Percentiles rank a stretch among this genome's conserved stretches.
Conservation (phyloP, 176 grass and related monocot genomes). For the Neostapfia colusana region DNA sequence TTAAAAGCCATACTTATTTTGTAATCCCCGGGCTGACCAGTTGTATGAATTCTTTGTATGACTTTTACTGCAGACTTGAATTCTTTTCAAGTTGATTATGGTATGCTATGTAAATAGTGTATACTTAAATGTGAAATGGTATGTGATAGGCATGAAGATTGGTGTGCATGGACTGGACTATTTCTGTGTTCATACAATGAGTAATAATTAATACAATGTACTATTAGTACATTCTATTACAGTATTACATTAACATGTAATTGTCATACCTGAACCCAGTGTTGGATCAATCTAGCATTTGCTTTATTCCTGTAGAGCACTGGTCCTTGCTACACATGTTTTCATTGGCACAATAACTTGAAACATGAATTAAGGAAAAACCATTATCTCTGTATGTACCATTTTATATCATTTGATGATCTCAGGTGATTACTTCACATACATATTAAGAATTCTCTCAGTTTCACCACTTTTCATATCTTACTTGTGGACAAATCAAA, state of each 20-base stretch:
- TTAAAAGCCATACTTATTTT: slow-evolving; percentile 26
- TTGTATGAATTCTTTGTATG: slow-evolving; percentile 14
- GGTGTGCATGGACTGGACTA: not conserved
- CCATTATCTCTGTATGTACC: not conserved
- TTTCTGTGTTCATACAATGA: slow-evolving; percentile 13
- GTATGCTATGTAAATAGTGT: not conserved
- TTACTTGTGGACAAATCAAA: slow-evolving; percentile 2
- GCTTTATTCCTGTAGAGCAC: not conserved
- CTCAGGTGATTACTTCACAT: not conserved
- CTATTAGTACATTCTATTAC: not conserved
- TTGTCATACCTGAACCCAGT: not conserved
- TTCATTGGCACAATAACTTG: not conserved
- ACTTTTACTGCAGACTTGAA: slow-evolving; percentile 14
- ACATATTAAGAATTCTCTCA: not conserved
- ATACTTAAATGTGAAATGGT: slow-evolving; percentile 17
- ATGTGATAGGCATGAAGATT: not conserved
- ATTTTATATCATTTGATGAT: slow-evolving; percentile 3
- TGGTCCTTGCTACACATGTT: not conserved
- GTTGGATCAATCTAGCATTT: not conserved
- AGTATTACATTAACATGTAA: not conserved
- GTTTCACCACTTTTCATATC: slow-evolving; percentile 12
- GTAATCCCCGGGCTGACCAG: not conserved
- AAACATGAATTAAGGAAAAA: slow-evolving; percentile 20
- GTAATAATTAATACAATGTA: not conserved
- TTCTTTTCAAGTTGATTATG: not conserved